Conservation (phyloP, 2,329 filamentous ascomycete species). For the Cadophora sp. region DNA sequence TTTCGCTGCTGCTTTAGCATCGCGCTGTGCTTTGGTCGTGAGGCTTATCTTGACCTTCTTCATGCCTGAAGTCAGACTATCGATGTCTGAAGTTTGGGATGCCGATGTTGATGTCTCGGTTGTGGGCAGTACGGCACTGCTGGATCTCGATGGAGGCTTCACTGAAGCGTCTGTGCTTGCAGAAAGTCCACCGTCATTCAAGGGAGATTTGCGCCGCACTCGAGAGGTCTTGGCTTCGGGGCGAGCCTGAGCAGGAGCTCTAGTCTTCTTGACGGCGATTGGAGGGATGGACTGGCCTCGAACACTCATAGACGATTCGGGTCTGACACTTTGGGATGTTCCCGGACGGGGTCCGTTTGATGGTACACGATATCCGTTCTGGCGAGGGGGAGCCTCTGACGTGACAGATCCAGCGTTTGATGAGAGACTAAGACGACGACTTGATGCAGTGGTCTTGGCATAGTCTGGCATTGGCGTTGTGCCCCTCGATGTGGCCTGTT, state of each 20-base stretch:
- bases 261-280: constrained; percentile 65
- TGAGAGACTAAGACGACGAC: constrained; percentile 52
- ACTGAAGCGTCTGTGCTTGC: background rate
- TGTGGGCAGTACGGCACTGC: constrained; percentile 22
- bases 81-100: constrained; percentile 50
- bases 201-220: constrained; percentile 40
- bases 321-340: constrained; percentile 52
- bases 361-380: constrained; percentile 32
- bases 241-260: constrained; percentile 54
- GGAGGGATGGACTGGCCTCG: constrained; percentile 47
- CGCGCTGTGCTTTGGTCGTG: constrained; percentile 61
- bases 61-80: constrained; percentile 63
- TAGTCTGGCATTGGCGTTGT: constrained; percentile 44
- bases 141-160: constrained; percentile 17
- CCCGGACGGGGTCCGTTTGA: constrained; percentile 48
- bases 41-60: constrained; percentile 69
- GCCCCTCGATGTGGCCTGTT: constrained; percentile 37
- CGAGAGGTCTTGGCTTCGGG: constrained; percentile 47
- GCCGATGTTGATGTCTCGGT: constrained; percentile 15
- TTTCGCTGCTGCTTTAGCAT: constrained; percentile 47
- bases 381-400: constrained; percentile 34
- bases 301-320: constrained; percentile 53
- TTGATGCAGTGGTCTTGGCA: constrained; percentile 38
- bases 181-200: constrained; percentile 27
- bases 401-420: constrained; percentile 49